These are phyloP conservation scores for Stagonosporopsis cucurbitacearum DNA, from an alignment of 2,329 filamentous ascomycete species.

Conservation along the genomic window DNA sequence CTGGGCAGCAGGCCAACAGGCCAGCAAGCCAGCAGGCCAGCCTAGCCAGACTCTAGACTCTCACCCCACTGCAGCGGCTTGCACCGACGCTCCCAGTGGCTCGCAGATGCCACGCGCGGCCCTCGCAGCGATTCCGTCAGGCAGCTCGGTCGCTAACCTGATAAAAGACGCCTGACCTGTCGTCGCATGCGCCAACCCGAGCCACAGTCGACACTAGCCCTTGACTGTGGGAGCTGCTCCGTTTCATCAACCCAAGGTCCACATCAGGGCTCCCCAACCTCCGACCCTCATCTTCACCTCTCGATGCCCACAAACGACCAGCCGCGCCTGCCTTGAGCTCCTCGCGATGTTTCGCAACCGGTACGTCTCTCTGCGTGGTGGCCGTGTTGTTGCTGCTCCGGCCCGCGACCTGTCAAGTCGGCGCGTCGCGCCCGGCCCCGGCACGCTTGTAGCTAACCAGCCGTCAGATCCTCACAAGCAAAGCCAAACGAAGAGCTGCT, in stretches of 20 bases:
- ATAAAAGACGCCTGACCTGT: slow-evolving; percentile 47
- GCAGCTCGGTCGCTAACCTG: slow-evolving; percentile 39
- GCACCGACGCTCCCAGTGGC: slow-evolving; percentile 25
- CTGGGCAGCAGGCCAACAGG: too few species aligned
- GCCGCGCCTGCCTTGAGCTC: slow-evolving; percentile 37
- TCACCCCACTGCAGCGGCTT: slow-evolving; percentile 27
- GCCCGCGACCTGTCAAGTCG: slow-evolving; percentile 30
- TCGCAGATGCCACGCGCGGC: slow-evolving; percentile 36
- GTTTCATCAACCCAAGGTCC: slow-evolving; percentile 41
- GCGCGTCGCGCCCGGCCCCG: slow-evolving; percentile 35
- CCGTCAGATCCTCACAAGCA: slow-evolving; percentile 73
- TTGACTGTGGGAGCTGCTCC: slow-evolving; percentile 41
- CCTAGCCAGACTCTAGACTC: slow-evolving; percentile 27
- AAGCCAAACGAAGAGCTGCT: slow-evolving; percentile 88
- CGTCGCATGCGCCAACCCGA: slow-evolving; percentile 23
- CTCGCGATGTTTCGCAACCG: slow-evolving; percentile 57
- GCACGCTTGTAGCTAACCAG: slow-evolving; percentile 28
- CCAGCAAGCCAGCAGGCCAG: slow-evolving; percentile 29
- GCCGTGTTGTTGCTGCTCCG: not conserved
- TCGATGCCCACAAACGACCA: slow-evolving; percentile 41
- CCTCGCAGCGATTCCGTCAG: slow-evolving; percentile 30
- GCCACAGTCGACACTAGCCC: slow-evolving; percentile 20
- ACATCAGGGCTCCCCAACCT: slow-evolving; percentile 33
- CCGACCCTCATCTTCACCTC: slow-evolving; percentile 31
- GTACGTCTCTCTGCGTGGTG: slow-evolving; percentile 41